Evolutionary conservation across 2,329 filamentous ascomycete genomes (phyloP), one percentile per base, ranked within the genome.

Genomic region (Paraconiothyrium sp.): DNA sequence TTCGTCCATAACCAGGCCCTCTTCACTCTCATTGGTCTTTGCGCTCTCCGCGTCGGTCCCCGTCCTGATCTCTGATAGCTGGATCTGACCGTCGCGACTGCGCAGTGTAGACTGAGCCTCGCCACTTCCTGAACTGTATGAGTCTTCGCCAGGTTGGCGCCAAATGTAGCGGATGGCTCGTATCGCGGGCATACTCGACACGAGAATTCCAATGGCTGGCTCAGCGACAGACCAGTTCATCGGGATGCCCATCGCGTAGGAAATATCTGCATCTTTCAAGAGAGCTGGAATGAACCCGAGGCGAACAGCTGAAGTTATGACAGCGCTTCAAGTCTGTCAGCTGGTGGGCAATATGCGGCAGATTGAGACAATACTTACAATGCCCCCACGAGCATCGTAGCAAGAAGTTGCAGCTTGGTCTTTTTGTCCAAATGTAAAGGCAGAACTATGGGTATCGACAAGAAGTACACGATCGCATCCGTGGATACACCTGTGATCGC

Each of bases 161-260:
- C 64, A 66, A 14, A 71, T 46, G 55, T 59, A 69, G 32, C 67
- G 65, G 22, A 71, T 57, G 7, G 65, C 63, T 14, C 65, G 63
- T 27, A 68, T 68, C 6, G 68, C 63, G 32, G 68, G 67, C 64
- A 69, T 68, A 34, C 59, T 63, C 22, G 61, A 64, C 10, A 66
- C 67, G 11, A 68, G 54, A 27, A 71, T 68, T 9, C 68, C 68
- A 9, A 68, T 64, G 9, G 64, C 67, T 2, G 67, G 62, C 41
- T 71, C 68, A 20, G 59, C 63, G 3, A 71, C 59, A 3, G 60
- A 64, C 68, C 67, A 70, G 16, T 64, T 57, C 68, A 71, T 70
- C 9, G 68, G 65, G 7, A 66, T 54, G 13, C 49, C 64, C 66
- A 70, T 70, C 3, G 67, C 68, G 55, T 62, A 64, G 2, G 64